Evolutionary conservation across 2,329 filamentous ascomycete genomes (phyloP).

Genomic region (Ambrosiella cleistominuta): DNA sequence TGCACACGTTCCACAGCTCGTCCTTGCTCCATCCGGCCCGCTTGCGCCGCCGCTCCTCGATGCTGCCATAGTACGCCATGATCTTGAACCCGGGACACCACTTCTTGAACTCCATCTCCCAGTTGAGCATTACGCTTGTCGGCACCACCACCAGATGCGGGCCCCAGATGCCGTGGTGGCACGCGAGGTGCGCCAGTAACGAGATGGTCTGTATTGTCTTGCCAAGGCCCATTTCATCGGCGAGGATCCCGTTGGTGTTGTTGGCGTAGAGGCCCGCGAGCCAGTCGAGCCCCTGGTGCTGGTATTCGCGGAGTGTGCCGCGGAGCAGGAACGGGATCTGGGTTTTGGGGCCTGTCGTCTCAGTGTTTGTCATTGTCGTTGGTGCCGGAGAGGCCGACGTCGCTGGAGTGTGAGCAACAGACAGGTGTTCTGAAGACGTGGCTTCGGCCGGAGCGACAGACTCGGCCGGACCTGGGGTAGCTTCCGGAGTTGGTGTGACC

Average conservation of each 20-base stretch:
- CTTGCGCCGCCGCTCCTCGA: constrained; percentile 81
- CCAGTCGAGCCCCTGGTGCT: constrained; percentile 95
- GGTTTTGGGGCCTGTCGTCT: constrained; percentile 32
- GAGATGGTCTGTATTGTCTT: constrained; percentile 98
- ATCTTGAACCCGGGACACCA: constrained; percentile 98
- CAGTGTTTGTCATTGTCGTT: neutral
- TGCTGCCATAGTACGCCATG: constrained; percentile 85
- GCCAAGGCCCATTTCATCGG: constrained; percentile 95
- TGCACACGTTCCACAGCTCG: constrained; percentile 89
- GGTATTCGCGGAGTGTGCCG: constrained; percentile 83
- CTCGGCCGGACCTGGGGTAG: neutral
- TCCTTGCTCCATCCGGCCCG: constrained; percentile 86
- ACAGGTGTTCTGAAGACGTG: neutral
- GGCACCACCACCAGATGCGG: constrained; percentile 91
- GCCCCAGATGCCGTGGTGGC: constrained; percentile 81
- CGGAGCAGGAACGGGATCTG: constrained; percentile 68
- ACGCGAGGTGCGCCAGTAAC: constrained; percentile 78
- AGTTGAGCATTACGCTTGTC: constrained; percentile 96
- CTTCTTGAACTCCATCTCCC: constrained; percentile 99
- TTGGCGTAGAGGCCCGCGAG: constrained; percentile 82
- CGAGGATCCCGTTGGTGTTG: constrained; percentile 85
- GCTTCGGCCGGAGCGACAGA: neutral
- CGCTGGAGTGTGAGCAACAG: neutral
- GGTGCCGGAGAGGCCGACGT: neutral
- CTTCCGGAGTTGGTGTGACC: neutral